Percentiles rank a stretch among this genome's conserved stretches.
phyloP scores from a whole-genome alignment of 352 stramenopile genomes.

The Phytophthora boehmeriae region DNA sequence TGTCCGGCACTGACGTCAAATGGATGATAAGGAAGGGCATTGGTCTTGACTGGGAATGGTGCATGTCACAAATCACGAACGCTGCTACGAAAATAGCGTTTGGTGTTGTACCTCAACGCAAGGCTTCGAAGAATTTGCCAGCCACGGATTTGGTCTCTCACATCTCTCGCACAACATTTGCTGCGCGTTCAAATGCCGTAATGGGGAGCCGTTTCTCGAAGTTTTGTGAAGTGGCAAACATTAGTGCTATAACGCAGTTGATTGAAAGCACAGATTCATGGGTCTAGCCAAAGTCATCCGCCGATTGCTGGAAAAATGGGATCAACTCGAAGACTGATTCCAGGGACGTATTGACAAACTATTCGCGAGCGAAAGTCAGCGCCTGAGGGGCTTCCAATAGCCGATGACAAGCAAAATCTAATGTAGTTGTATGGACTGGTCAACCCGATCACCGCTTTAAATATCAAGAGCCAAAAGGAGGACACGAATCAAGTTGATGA shows the following conservation, averaged over 20 bases:
- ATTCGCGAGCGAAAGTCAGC: constrained; percentile 8
- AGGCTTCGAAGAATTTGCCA: neutral
- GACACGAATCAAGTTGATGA: constrained; percentile 15
- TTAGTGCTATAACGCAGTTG: neutral
- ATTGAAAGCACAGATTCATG: constrained; percentile 15
- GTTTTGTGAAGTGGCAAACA: neutral
- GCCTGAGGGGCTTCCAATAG: constrained; percentile 3
- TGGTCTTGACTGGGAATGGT: neutral
- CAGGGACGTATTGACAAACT: constrained; percentile 10
- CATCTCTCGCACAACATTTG: too few relatives aligned
- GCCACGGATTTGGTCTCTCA: neutral
- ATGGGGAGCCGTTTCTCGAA: neutral
- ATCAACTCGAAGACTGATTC: constrained; percentile 22
- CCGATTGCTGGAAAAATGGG: constrained; percentile 4
- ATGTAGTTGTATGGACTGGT: constrained; percentile 12
- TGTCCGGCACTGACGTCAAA: neutral
- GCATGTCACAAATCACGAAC: neutral
- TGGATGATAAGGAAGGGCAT: neutral
- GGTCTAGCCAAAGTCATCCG: constrained; percentile 8
- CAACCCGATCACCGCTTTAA: constrained; percentile 5
- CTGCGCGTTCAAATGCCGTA: neutral
- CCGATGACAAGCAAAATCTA: constrained; percentile 12
- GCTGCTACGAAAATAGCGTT: neutral
- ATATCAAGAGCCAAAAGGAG: constrained; percentile 11
- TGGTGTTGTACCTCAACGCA: neutral